Conservation (phyloP, 208 protist species). For the Acanthamoeba sp. region DNA sequence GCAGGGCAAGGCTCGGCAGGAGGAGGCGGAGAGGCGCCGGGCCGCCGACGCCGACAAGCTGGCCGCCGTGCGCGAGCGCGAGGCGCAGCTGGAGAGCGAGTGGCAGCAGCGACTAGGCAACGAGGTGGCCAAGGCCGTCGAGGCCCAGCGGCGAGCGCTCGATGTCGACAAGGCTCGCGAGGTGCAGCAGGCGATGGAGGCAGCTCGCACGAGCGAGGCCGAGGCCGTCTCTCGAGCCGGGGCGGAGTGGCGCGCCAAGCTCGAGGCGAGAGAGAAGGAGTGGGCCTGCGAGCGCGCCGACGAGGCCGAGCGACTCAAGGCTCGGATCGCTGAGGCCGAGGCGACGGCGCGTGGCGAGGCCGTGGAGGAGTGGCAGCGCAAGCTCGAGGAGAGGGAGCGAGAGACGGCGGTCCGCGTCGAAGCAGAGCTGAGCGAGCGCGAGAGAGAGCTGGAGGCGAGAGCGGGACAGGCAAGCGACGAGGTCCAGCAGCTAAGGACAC, state of each 20-base stretch:
- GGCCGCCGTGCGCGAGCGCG: background rate
- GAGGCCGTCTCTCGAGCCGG: background rate
- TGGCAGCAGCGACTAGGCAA: background rate
- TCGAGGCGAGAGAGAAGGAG: background rate
- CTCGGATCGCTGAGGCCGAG: background rate
- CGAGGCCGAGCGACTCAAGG: background rate
- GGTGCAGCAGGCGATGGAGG: background rate
- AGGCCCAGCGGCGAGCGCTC: background rate
- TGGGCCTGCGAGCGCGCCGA: background rate
- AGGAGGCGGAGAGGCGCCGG: background rate
- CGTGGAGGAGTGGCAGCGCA: background rate
- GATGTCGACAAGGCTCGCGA: background rate
- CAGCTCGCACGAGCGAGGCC: background rate
- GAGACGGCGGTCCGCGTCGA: too few relatives aligned
- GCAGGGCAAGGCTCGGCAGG: background rate
- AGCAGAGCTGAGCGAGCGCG: background rate
- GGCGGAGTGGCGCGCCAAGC: background rate
- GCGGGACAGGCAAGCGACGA: background rate
- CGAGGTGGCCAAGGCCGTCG: background rate
- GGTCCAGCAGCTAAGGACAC: background rate
- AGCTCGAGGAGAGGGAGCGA: background rate
- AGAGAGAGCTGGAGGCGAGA: background rate
- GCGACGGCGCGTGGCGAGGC: background rate
- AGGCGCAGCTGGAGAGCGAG: background rate
- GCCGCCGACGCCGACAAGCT: background rate